Evolutionary conservation across 2,329 filamentous ascomycete species (phyloP), one percentile per base, ranked within the genome.

Genomic region (Talaromyces sp.): DNA sequence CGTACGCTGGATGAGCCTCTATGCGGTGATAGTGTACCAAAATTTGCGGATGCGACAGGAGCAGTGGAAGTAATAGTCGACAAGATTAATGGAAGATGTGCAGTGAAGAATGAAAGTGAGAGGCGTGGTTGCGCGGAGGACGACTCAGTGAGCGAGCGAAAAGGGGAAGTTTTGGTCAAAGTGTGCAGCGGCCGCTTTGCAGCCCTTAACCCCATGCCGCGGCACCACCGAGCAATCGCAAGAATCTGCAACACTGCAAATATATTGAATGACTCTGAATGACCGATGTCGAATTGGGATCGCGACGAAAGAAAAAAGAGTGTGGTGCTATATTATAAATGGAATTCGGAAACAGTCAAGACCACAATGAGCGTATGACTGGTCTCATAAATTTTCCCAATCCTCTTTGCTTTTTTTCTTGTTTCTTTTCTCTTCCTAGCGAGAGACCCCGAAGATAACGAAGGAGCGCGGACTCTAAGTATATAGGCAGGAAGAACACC

Each of bases 131-230:
- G 42, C 35, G 62, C 33, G 40, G 54, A 46, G 21, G 42, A 57
- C 56, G 48, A 44, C 23, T 33, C 37, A 37, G 44, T 21, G 33
- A 56, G 48, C 21, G 48, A 16, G 31, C 28, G 44, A 54, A 60
- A 48, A 57, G 52, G 48, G 37, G 50, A 40, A 56, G 39, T 46
- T 46, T 46, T 44, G 28, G 35, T 28, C 39, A 44, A 37, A 42
- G 33, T 40, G 39, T 57, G 39, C 50, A 35, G 60, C 50, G 16
- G 60, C 39, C 52, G 52, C 54, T 35, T 59, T 21, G n/a, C 46
- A 50, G 46, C 48, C 14, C 44, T 61, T 55, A 33, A 28, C 56
- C 57, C 62, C 62, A 63, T 63, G 35, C 62, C 58, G 57, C 50
- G 40, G 37, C 48, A 37, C 55, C 40, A 46, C 28, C n/a, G 50